Evolutionary conservation across 2,329 filamentous ascomycete genomes (phyloP).

Genomic region (Colletotrichum viniferum): DNA sequence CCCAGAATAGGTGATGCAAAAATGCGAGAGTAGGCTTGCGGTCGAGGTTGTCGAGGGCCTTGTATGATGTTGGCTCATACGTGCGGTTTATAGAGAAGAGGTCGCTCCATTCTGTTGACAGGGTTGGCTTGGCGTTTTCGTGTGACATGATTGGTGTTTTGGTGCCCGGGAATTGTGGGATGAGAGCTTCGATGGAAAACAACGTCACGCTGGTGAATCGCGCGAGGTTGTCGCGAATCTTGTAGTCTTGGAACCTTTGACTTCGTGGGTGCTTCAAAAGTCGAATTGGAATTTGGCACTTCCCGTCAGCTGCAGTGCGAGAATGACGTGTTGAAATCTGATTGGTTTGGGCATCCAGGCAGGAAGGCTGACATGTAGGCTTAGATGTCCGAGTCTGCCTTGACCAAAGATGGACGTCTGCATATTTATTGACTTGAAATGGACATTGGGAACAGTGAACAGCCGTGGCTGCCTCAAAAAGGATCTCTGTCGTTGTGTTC

Average conservation of each 20-base stretch:
- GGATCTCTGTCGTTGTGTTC: background rate
- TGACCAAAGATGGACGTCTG: background rate
- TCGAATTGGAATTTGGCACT: background rate
- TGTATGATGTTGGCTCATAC: background rate
- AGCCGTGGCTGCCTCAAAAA: background rate
- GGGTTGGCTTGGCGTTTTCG: background rate
- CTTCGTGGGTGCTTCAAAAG: background rate
- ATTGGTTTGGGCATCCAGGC: background rate
- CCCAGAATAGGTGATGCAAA: background rate
- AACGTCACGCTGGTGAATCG: background rate
- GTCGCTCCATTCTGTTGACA: background rate
- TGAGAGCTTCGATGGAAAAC: background rate
- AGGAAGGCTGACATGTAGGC: background rate
- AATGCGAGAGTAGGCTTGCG: background rate
- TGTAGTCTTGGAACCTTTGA: background rate
- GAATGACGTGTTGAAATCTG: conserved; percentile 9
- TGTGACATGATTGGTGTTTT: background rate
- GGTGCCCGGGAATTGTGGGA: background rate
- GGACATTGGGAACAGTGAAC: background rate
- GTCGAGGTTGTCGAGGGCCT: background rate
- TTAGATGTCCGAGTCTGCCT: background rate
- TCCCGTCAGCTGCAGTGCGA: background rate
- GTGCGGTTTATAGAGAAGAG: background rate
- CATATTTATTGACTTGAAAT: background rate
- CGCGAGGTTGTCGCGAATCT: background rate